phyloP scores from a whole-genome alignment of 2,329 filamentous ascomycete species.

The Helminthosporium solani region DNA sequence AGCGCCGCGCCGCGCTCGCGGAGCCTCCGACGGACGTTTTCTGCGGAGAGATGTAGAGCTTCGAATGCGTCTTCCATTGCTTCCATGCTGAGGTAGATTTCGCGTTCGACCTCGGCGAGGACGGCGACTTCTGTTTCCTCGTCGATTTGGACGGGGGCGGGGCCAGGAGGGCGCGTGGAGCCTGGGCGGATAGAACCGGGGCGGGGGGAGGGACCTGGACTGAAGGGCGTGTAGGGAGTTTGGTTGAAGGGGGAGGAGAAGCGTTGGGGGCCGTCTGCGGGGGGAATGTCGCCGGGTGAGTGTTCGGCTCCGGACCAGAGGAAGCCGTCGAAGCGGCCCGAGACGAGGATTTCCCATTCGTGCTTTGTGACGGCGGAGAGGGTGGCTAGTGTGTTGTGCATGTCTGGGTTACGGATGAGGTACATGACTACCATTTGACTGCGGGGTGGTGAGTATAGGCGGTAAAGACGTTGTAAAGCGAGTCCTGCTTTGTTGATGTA shows the following conservation, averaged over 20 bases:
- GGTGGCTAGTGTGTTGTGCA: slow-evolving; percentile 85
- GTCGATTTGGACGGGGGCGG: slow-evolving; percentile 80
- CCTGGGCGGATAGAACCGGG: slow-evolving; percentile 27
- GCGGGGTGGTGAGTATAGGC: slow-evolving; percentile 69
- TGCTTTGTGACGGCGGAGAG: slow-evolving; percentile 82
- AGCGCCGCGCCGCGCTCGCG: slow-evolving; percentile 82
- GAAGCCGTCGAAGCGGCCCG: slow-evolving; percentile 93
- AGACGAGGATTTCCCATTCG: slow-evolving; percentile 96
- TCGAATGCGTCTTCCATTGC: slow-evolving; percentile 92
- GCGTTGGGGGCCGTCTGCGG: slow-evolving; percentile 38
- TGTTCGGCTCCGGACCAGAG: slow-evolving; percentile 87
- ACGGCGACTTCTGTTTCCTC: slow-evolving; percentile 92
- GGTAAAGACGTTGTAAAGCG: slow-evolving; percentile 82
- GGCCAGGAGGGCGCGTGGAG: slow-evolving; percentile 55
- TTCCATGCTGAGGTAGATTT: slow-evolving; percentile 94
- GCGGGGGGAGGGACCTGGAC: slow-evolving; percentile 41
- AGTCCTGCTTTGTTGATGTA: slow-evolving; percentile 73
- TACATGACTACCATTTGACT: slow-evolving; percentile 86
- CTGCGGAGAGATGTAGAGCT: slow-evolving; percentile 80
- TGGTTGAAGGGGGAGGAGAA: slow-evolving; percentile 56
- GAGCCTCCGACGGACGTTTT: slow-evolving; percentile 73
- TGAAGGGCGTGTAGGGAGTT: slow-evolving; percentile 41
- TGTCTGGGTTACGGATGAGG: slow-evolving; percentile 75
- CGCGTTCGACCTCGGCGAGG: slow-evolving; percentile 85
- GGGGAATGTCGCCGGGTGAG: slow-evolving; percentile 41